A percentile compares a stretch with the other conserved stretches of the same genome.
These are phyloP conservation scores for Platismatia glauca DNA, from an alignment of 495 filamentous ascomycete species.

Conservation along the genomic window DNA sequence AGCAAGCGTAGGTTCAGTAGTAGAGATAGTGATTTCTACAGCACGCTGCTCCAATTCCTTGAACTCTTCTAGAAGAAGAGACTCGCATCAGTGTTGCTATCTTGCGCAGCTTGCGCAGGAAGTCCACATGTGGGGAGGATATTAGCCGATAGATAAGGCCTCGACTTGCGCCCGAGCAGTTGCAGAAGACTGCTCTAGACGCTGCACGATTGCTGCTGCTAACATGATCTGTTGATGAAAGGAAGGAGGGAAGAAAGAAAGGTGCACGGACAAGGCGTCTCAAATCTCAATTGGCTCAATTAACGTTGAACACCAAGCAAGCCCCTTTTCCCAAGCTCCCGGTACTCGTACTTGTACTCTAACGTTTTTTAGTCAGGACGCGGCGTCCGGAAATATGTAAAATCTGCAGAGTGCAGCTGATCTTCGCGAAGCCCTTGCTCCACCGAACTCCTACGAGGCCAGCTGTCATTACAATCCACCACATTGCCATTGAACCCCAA, in stretches of 20 bases:
- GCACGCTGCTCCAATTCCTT: background rate
- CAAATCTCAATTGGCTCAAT: background rate
- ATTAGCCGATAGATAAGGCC: background rate
- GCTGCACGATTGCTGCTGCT: background rate
- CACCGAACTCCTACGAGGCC: background rate
- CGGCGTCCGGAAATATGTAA: background rate
- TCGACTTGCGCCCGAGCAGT: background rate
- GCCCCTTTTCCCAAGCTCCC: background rate
- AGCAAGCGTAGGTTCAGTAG: background rate
- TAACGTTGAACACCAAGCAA: background rate
- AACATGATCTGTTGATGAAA: background rate
- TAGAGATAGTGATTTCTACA: too few relatives aligned
- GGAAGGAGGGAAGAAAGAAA: background rate
- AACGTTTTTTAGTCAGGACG: background rate
- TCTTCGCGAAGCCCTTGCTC: background rate
- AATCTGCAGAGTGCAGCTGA: background rate
- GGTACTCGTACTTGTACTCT: too few relatives aligned
- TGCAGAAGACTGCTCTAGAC: background rate
- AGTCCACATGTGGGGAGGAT: background rate
- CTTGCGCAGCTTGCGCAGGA: background rate
- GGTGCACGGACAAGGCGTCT: background rate
- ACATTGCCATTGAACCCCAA: background rate
- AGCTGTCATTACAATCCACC: slow-evolving; percentile 5
- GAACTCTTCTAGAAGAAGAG: background rate
- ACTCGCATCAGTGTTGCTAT: background rate